Evolutionary conservation across 768 basidiomycete genomes (phyloP).

Genomic region (Clitopilus passeckerianus): DNA sequence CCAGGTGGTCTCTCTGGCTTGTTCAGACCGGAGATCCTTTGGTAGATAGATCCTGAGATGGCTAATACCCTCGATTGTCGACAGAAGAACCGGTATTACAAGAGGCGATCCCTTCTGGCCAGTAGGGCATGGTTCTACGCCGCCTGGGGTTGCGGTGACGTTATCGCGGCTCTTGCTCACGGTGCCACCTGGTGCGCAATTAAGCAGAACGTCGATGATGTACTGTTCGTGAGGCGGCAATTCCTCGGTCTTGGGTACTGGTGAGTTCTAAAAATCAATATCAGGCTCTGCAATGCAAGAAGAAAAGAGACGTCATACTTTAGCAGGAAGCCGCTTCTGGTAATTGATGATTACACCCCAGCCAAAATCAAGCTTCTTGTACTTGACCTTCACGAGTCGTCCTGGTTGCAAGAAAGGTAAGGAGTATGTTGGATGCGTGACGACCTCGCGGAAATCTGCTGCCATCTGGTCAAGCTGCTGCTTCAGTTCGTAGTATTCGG

Average conservation of each 20-base stretch:
- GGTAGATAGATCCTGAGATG: conserved; percentile 84
- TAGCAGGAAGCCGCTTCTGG: conserved; percentile 80
- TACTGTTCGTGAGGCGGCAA: conserved; percentile 85
- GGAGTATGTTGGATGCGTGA: conserved; percentile 94
- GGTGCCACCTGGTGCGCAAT: conserved; percentile 61
- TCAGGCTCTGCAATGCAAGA: neutral
- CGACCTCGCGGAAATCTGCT: conserved; percentile 84
- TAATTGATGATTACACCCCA: conserved; percentile 96
- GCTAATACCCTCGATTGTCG: conserved; percentile 82
- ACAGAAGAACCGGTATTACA: conserved; percentile 83
- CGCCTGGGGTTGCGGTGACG: conserved; percentile 54
- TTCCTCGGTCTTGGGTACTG: conserved; percentile 64
- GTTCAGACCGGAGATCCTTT: conserved; percentile 79
- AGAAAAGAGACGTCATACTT: conserved; percentile 38
- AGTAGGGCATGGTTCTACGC: conserved; percentile 68
- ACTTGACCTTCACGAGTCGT: conserved; percentile 86
- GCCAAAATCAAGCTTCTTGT: conserved; percentile 86
- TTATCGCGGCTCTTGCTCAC: conserved; percentile 56
- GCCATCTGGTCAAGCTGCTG: conserved; percentile 89
- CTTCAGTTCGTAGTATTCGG: conserved; percentile 90
- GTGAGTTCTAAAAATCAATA: conserved; percentile 44
- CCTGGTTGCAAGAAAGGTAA: conserved; percentile 92
- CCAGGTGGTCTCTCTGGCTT: conserved; percentile 78
- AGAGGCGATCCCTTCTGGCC: conserved; percentile 77
- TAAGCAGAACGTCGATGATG: conserved; percentile 87